Percentiles rank a stretch among this genome's conserved stretches.
These are phyloP conservation scores for Russula virescens DNA, from an alignment of 768 basidiomycete genomes.

Conservation along the genomic window DNA sequence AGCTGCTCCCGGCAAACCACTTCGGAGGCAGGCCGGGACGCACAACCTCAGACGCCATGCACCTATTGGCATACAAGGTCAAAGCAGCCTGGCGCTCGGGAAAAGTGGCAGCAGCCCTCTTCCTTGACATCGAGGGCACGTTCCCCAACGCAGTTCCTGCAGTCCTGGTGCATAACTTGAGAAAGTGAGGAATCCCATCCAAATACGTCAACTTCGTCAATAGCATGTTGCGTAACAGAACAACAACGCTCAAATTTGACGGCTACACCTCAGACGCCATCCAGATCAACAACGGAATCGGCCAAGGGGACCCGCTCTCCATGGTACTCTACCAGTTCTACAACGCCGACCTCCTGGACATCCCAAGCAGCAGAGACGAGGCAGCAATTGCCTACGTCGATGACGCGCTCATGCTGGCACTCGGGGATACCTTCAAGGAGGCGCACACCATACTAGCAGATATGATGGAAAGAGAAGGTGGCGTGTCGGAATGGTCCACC, in stretches of 20 bases:
- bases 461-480: neutral
- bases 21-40: constrained; percentile 7
- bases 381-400: neutral
- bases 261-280: neutral
- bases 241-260: neutral
- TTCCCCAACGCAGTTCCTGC: neutral
- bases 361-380: neutral
- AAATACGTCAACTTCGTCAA: neutral
- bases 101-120: constrained; percentile 9
- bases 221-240: too few species aligned
- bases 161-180: neutral
- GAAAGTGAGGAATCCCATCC: neutral
- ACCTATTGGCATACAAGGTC: constrained; percentile 24
- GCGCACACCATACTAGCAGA: neutral
- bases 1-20: constrained; percentile 23
- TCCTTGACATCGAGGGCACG: neutral
- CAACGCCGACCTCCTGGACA: neutral
- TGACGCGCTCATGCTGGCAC: neutral
- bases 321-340: neutral
- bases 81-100: constrained; percentile 26
- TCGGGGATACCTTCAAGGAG: neutral
- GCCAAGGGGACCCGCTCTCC: neutral
- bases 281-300: neutral
- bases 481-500: neutral
- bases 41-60: constrained; percentile 28